Percentiles rank a stretch among this genome's conserved stretches.
Evolutionary conservation across 2,329 filamentous ascomycete genomes (phyloP).

Genomic region (Aspergillus fischeri): DNA sequence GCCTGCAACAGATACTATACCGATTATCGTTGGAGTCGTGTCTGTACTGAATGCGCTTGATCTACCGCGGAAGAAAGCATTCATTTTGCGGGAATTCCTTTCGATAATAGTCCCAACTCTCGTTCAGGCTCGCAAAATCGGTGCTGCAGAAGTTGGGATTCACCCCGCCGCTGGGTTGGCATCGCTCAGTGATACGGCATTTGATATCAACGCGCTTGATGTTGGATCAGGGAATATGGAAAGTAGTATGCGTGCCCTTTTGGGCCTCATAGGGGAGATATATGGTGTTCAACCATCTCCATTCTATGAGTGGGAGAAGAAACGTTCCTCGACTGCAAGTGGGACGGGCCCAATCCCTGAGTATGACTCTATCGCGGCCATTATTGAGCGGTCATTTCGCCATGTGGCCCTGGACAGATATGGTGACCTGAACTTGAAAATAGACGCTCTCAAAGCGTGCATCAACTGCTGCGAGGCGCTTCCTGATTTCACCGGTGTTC

Average conservation of each 20-base stretch:
- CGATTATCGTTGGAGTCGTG: constrained; percentile 79
- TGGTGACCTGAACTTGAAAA: constrained; percentile 74
- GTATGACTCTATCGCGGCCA: constrained; percentile 36
- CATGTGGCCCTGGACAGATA: constrained; percentile 52
- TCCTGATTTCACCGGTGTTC: constrained; percentile 85
- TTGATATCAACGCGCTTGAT: constrained; percentile 42
- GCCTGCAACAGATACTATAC: constrained; percentile 69
- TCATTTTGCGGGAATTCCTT: constrained; percentile 82
- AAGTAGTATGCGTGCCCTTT: constrained; percentile 36
- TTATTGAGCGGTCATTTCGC: constrained; percentile 43
- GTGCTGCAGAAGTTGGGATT: constrained; percentile 92
- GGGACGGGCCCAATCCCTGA: constrained; percentile 16
- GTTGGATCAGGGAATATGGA: constrained; percentile 41
- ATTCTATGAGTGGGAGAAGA: constrained; percentile 31
- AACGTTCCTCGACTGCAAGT: constrained; percentile 17
- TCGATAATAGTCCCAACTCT: constrained; percentile 77
- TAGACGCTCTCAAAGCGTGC: constrained; percentile 82
- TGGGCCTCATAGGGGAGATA: constrained; percentile 35
- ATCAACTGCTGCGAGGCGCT: constrained; percentile 92
- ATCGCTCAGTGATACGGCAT: constrained; percentile 56
- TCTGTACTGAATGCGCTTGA: constrained; percentile 78
- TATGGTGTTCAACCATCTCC: constrained; percentile 39
- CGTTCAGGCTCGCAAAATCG: constrained; percentile 84
- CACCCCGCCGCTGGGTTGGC: constrained; percentile 87
- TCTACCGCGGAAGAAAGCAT: constrained; percentile 82